phyloP scores from a whole-genome alignment of 495 filamentous ascomycete genomes.

The Aspergillus haitiensis region DNA sequence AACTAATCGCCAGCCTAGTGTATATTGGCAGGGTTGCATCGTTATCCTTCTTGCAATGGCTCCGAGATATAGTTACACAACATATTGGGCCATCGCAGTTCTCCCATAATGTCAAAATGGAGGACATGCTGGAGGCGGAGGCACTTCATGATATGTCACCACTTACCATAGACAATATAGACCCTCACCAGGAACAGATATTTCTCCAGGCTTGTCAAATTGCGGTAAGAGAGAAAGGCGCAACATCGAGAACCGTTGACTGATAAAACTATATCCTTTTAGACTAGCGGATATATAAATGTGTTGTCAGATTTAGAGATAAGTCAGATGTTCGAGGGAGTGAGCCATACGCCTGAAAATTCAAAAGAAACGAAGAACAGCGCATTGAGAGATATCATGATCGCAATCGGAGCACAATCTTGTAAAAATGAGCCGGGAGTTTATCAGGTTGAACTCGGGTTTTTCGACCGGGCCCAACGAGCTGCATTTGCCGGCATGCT shows the following conservation, averaged over 20 bases:
- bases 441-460: constrained; percentile 32
- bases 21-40: constrained; percentile 45
- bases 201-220: constrained; percentile 33
- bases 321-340: constrained; percentile 10
- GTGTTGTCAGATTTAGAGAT: constrained; percentile 23
- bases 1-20: constrained; percentile 25
- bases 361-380: constrained; percentile 26
- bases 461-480: constrained; percentile 42
- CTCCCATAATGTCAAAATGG: constrained; percentile 40
- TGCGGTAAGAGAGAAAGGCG: constrained; percentile 27
- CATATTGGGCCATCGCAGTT: constrained; percentile 47
- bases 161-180: constrained; percentile 28
- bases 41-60: constrained; percentile 43
- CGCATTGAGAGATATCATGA: constrained; percentile 39
- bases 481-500: constrained; percentile 40
- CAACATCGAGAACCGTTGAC: background rate
- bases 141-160: constrained; percentile 32
- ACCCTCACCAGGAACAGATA: constrained; percentile 23
- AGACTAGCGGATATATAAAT: constrained; percentile 40
- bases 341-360: constrained; percentile 18
- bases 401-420: constrained; percentile 47
- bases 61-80: constrained; percentile 44
- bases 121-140: constrained; percentile 46
- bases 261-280: background rate
- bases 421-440: constrained; percentile 25